Conservation (phyloP, 2,329 filamentous ascomycete species). For the Epichloe scottii region DNA sequence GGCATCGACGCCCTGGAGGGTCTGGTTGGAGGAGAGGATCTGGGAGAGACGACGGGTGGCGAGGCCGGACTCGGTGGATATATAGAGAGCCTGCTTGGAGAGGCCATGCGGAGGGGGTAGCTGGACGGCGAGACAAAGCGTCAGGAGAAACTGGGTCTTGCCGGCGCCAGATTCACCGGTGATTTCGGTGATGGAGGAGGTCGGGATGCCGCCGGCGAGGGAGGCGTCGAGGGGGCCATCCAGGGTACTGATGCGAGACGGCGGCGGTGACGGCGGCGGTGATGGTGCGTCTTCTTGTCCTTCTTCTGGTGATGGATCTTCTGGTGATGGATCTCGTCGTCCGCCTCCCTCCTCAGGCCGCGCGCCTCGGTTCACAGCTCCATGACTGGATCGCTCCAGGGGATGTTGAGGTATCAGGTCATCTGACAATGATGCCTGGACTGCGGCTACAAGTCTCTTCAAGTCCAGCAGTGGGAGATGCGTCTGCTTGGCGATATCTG, state of each 20-base stretch:
- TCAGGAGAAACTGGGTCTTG: slow-evolving; percentile 88
- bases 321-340: neutral
- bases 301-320: neutral
- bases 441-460: slow-evolving; percentile 55
- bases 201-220: slow-evolving; percentile 68
- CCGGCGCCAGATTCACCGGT: slow-evolving; percentile 88
- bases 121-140: slow-evolving; percentile 73
- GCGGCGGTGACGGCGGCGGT: neutral
- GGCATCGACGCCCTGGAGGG: slow-evolving; percentile 30
- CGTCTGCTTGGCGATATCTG: slow-evolving; percentile 76
- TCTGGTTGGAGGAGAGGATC: slow-evolving; percentile 56
- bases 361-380: neutral
- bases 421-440: slow-evolving; percentile 54
- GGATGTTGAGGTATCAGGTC: slow-evolving; percentile 32
- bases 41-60: slow-evolving; percentile 72
- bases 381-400: slow-evolving; percentile 5
- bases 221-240: slow-evolving; percentile 56
- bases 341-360: neutral
- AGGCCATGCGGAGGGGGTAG: slow-evolving; percentile 62
- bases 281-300: neutral
- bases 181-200: slow-evolving; percentile 75
- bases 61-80: slow-evolving; percentile 82
- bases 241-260: slow-evolving; percentile 57
- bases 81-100: slow-evolving; percentile 69
- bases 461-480: slow-evolving; percentile 71